A percentile compares a stretch with the other conserved stretches of the same genome.
Conservation (phyloP, 2,329 filamentous ascomycete species). For the Aspergillus sp. region DNA sequence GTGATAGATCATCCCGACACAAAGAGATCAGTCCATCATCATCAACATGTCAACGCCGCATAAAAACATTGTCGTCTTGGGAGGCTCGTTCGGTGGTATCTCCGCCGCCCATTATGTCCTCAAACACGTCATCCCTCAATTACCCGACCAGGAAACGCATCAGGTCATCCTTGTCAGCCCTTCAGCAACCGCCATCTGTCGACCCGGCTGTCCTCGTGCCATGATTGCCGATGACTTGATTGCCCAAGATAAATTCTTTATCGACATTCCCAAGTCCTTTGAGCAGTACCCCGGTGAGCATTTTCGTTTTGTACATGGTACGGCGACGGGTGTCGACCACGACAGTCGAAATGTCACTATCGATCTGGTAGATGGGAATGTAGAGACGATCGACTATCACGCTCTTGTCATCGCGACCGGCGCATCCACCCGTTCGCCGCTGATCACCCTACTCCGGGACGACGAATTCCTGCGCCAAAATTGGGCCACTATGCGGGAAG, state of each 20-base stretch:
- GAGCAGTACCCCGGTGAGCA: slow-evolving; percentile 35
- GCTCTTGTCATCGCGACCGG: slow-evolving; percentile 54
- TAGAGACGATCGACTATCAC: slow-evolving; percentile 36
- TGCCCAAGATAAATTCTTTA: slow-evolving; percentile 47
- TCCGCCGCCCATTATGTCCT: slow-evolving; percentile 55
- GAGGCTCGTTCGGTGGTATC: slow-evolving; percentile 54
- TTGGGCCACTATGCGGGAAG: slow-evolving; percentile 43
- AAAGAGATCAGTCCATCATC: too few species aligned
- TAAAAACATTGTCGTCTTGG: slow-evolving; percentile 51
- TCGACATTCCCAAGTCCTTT: slow-evolving; percentile 40
- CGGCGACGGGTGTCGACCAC: slow-evolving; percentile 24
- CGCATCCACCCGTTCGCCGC: slow-evolving; percentile 46
- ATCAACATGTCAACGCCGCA: neutral
- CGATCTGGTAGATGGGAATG: neutral
- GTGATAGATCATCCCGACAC: too few species aligned
- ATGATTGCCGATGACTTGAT: slow-evolving; percentile 49
- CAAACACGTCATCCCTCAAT: slow-evolving; percentile 50
- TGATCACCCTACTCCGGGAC: slow-evolving; percentile 42
- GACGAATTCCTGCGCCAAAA: slow-evolving; percentile 31
- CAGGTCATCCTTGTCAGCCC: slow-evolving; percentile 47
- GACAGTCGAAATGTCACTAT: slow-evolving; percentile 33
- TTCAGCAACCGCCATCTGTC: slow-evolving; percentile 43
- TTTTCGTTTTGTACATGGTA: slow-evolving; percentile 48
- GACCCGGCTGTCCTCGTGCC: slow-evolving; percentile 48
- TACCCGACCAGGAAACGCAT: slow-evolving; percentile 38